Percentiles rank a stretch among this genome's conserved stretches.
Evolutionary conservation across 306 rosid genomes (phyloP).

Genomic region (Canavalia gladiata): DNA sequence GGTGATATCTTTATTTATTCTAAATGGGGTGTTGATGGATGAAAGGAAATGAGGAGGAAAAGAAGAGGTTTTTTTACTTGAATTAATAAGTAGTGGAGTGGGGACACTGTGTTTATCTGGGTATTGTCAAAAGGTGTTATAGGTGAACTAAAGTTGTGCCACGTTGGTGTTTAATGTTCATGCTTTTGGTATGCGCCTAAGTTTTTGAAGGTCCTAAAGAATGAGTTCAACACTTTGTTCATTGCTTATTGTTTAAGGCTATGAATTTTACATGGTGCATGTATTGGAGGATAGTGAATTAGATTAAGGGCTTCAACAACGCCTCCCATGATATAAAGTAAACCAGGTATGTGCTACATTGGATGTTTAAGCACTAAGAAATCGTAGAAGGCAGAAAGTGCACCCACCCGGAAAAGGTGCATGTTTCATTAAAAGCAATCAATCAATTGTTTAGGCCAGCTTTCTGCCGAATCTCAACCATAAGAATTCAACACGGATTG

Average conservation of each 20-base stretch:
- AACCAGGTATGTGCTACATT: not conserved
- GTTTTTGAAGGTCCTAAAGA: slow-evolving; percentile 47
- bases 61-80: slow-evolving; percentile 69
- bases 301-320: slow-evolving; percentile 43
- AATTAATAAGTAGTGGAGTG: slow-evolving; percentile 51
- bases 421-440: slow-evolving; percentile 5
- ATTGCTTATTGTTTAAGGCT: slow-evolving; percentile 45
- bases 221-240: slow-evolving; percentile 35
- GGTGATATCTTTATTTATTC: slow-evolving; percentile 44
- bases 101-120: slow-evolving; percentile 58
- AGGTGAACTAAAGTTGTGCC: slow-evolving; percentile 59
- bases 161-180: slow-evolving; percentile 54
- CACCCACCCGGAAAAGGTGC: not conserved
- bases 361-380: slow-evolving; percentile 62
- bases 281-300: slow-evolving; percentile 27
- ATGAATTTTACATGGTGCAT: slow-evolving; percentile 30
- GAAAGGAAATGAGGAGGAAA: slow-evolving; percentile 51
- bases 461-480: slow-evolving; percentile 11
- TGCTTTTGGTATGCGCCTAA: slow-evolving; percentile 59
- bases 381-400: slow-evolving; percentile 40
- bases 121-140: slow-evolving; percentile 55
- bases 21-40: slow-evolving; percentile 42
- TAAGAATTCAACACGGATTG: not conserved
- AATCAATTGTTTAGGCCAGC: slow-evolving; percentile 44
- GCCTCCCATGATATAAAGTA: slow-evolving; percentile 20